Base-by-base conservation (phyloP, 192 early-diverging fungal genomes). In the Backusella sp. region DNA sequence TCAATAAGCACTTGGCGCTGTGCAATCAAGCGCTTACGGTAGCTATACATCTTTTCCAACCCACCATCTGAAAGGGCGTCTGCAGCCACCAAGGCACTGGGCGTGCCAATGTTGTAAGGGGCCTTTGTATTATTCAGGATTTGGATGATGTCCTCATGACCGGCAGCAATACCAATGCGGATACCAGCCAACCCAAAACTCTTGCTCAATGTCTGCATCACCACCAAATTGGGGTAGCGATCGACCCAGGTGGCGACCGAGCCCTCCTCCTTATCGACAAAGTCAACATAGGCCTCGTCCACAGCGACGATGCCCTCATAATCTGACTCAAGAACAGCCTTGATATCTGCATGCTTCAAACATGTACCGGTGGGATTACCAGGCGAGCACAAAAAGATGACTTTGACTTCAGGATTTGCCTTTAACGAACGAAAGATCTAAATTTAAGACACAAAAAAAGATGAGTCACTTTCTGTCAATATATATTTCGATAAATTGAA, bases 251-350 rank as follows among this genome's bases (percentile, higher is more conserved):
- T 77, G 3, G 93, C 94, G 6, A 93, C 91, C 14, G 92, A 91
- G n/a, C 88, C 88, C 23, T 90, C 89, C 35, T 86, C 85, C 14
- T 85, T 59, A 32, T 89, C 88, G 72, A 93, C 88, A 87, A 99
- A 99, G 83, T 99, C 98, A 30, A 99, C 91, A 81, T 99, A 99
- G 3, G 98, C 98, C 82, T 99, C 98, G 86, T 99, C 98, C 1
- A 99, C 92, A 12, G 94, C 93, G 4, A 99, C 96, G n/a, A 99
- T 77, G 4, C 97, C 97, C 23, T 86, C 87, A 81, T 87, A 96
- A 49, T 85, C 86, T 42, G 86, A 83, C 26, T 94, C 88, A 7
- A 97, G 82, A 6, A 97, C 79, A 19, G 81, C 76, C 35, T 80
- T 71, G 42, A 97, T 92, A 59, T 93, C 93, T 12, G 85, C 86